These are phyloP conservation scores for Cryptococcus jaspeensis DNA, from an alignment of 1,284 basidiomycete genomes.

Conservation along the genomic window DNA sequence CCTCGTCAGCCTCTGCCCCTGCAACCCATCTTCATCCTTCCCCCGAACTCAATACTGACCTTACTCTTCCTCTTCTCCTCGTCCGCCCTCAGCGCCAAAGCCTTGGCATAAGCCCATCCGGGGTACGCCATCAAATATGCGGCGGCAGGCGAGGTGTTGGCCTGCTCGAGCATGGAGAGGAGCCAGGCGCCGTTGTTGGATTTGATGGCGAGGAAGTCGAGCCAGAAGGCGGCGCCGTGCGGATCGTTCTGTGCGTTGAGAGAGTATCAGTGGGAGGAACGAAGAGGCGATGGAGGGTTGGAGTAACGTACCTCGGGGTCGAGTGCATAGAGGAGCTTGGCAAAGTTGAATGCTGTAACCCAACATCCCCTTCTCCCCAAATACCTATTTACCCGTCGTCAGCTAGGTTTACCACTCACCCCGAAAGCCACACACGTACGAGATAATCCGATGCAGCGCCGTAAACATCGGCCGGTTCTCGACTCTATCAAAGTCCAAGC, in stretches of 20 bases:
- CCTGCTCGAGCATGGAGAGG: slow-evolving; percentile 60
- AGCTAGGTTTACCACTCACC: background rate
- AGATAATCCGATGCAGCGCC: slow-evolving; percentile 72
- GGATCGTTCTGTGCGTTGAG: slow-evolving; percentile 61
- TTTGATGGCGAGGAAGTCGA: slow-evolving; percentile 80
- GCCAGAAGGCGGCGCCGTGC: slow-evolving; percentile 76
- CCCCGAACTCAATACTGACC: slow-evolving; percentile 45
- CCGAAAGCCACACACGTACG: slow-evolving; percentile 54
- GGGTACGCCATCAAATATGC: slow-evolving; percentile 62
- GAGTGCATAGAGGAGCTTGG: slow-evolving; percentile 72
- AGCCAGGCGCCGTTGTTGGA: slow-evolving; percentile 77
- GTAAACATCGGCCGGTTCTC: slow-evolving; percentile 52
- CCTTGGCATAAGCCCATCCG: slow-evolving; percentile 75
- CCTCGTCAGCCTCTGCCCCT: too few relatives aligned
- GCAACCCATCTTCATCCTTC: background rate
- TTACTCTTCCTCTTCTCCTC: slow-evolving; percentile 59
- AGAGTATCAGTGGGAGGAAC: background rate
- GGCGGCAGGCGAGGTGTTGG: slow-evolving; percentile 50
- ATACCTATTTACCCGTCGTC: slow-evolving; percentile 57
- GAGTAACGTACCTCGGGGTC: slow-evolving; percentile 61
- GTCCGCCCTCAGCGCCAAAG: slow-evolving; percentile 64
- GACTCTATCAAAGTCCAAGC: slow-evolving; percentile 73
- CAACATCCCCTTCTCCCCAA: slow-evolving; percentile 81
- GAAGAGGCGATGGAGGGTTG: too few relatives aligned
- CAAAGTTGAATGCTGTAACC: slow-evolving; percentile 84